A percentile compares a stretch with the other conserved stretches of the same genome.
Conservation (phyloP, 2,329 filamentous ascomycete genomes). For the Claviceps spartinae region DNA sequence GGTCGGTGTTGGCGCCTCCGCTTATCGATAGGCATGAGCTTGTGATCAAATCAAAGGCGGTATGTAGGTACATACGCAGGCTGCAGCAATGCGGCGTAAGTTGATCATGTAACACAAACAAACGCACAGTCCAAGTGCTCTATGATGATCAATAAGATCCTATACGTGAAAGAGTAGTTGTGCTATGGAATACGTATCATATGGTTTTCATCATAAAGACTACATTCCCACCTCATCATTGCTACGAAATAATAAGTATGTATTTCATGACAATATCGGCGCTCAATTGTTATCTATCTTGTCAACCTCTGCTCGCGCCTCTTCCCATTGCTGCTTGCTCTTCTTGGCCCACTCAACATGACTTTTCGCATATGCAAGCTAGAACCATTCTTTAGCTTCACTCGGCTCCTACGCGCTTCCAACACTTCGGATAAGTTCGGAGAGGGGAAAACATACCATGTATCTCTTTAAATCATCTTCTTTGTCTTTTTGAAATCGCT, state of each 20-base stretch:
- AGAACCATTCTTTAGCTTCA: constrained; percentile 14
- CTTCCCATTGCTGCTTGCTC: constrained; percentile 81
- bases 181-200: constrained; percentile 2
- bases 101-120: background rate
- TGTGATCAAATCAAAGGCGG: too few species aligned
- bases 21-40: constrained; percentile 1
- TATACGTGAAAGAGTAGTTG: background rate
- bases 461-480: constrained; percentile 87
- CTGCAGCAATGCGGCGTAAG: too few species aligned
- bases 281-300: constrained; percentile 59
- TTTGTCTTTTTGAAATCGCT: constrained; percentile 88
- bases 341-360: constrained; percentile 92
- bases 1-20: background rate
- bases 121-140: background rate
- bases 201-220: background rate
- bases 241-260: too few species aligned
- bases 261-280: too few species aligned
- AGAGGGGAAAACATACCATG: constrained; percentile 57
- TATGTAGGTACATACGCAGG: too few species aligned
- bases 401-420: background rate
- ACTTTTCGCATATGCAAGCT: constrained; percentile 86
- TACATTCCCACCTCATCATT: too few species aligned
- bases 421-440: background rate
- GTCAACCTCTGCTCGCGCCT: constrained; percentile 72
- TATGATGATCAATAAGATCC: background rate